Conservation (phyloP, 805 yeast genomes). For the Zygotorulaspora chibaensis region DNA sequence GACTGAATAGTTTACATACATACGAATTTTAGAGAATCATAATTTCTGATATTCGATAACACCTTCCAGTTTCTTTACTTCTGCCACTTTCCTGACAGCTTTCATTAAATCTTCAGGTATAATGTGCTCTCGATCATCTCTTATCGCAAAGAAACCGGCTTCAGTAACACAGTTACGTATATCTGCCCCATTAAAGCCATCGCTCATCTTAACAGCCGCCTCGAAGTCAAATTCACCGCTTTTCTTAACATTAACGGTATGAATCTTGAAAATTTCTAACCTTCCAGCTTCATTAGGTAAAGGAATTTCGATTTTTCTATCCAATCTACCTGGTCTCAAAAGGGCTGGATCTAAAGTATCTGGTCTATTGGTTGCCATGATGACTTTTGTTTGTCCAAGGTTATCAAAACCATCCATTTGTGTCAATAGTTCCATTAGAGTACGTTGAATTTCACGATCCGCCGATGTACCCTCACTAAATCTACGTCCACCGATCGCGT, state of each 20-base stretch:
- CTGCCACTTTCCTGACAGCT: conserved; percentile 97
- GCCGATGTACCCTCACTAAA: conserved; percentile 98
- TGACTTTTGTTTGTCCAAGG: conserved; percentile 92
- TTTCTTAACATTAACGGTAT: conserved; percentile 76
- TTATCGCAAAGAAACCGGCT: conserved; percentile 96
- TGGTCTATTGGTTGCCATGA: conserved; percentile 99
- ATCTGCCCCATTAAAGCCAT: conserved; percentile 98
- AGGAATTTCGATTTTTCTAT: conserved; percentile 92
- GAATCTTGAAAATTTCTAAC: conserved; percentile 89
- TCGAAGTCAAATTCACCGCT: conserved; percentile 96
- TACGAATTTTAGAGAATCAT: conserved; percentile 32
- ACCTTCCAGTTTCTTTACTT: conserved; percentile 95
- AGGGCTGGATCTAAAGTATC: conserved; percentile 97
- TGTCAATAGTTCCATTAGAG: conserved; percentile 91
- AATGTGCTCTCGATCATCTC: conserved; percentile 95
- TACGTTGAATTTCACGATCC: conserved; percentile 97
- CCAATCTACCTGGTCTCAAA: conserved; percentile 95
- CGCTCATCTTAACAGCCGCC: conserved; percentile 97
- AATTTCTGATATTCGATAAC: conserved; percentile 91
- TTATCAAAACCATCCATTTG: conserved; percentile 99
- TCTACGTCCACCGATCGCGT: conserved; percentile 98
- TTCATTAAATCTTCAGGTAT: conserved; percentile 92
- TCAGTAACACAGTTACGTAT: conserved; percentile 96
- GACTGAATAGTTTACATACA: not conserved
- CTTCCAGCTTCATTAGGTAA: conserved; percentile 96